Conservation (phyloP, 352 stramenopile genomes). For the Peronospora destructor region DNA sequence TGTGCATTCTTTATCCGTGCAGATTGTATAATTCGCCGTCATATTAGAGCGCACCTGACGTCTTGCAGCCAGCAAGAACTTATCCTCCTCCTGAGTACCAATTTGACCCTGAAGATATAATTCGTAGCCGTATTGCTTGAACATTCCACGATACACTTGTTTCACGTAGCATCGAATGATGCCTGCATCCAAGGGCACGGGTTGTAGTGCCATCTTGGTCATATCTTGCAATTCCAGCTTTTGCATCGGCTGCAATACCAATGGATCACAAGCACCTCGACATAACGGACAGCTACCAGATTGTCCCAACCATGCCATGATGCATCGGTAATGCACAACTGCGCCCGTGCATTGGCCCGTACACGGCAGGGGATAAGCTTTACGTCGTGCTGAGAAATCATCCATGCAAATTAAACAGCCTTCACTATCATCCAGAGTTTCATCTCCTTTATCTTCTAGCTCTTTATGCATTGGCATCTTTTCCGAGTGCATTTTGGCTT, state of each 20-base stretch:
- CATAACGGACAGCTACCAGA: slow-evolving; percentile 80
- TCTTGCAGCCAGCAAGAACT: slow-evolving; percentile 64
- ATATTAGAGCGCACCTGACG: slow-evolving; percentile 85
- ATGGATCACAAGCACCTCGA: slow-evolving; percentile 66
- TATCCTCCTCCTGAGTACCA: slow-evolving; percentile 75
- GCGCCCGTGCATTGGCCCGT: slow-evolving; percentile 70
- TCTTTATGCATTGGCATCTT: slow-evolving; percentile 24
- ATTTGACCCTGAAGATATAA: slow-evolving; percentile 81
- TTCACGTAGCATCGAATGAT: slow-evolving; percentile 87
- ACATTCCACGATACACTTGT: slow-evolving; percentile 80
- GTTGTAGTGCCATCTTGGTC: slow-evolving; percentile 64
- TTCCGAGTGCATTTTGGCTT: slow-evolving; percentile 22
- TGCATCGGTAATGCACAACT: slow-evolving; percentile 82
- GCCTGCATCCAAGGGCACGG: slow-evolving; percentile 71
- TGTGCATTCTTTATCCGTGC: slow-evolving; percentile 73
- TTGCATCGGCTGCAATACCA: slow-evolving; percentile 78
- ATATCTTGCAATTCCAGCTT: slow-evolving; percentile 80
- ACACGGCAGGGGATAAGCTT: slow-evolving; percentile 80
- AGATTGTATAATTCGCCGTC: slow-evolving; percentile 84
- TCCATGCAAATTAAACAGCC: slow-evolving; percentile 87
- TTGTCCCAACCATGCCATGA: slow-evolving; percentile 84
- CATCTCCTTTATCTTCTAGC: slow-evolving; percentile 21
- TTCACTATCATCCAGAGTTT: slow-evolving; percentile 27
- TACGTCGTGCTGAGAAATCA: slow-evolving; percentile 78
- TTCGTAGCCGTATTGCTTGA: slow-evolving; percentile 85